phyloP scores from a whole-genome alignment of 2,329 filamentous ascomycete genomes.

The Penicillium polonicum region DNA sequence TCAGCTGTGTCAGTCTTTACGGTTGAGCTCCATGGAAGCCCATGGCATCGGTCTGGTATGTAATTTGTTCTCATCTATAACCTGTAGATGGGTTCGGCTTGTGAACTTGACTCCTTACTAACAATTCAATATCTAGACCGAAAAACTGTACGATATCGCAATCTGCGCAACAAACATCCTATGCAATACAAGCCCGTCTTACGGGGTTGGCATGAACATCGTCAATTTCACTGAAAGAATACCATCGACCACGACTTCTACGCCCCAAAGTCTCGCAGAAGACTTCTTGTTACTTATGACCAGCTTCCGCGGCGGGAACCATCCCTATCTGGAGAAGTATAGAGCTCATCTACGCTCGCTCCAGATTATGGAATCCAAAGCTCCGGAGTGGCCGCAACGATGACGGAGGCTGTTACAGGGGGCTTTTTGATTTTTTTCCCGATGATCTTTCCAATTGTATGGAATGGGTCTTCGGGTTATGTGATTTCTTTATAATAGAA shows the following conservation, averaged over 20 bases:
- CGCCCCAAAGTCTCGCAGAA: conserved; percentile 27
- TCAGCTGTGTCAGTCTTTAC: conserved; percentile 34
- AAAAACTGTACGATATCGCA: conserved; percentile 44
- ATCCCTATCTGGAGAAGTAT: conserved; percentile 37
- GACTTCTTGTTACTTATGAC: conserved; percentile 34
- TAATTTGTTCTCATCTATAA: neutral
- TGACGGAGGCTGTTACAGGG: neutral
- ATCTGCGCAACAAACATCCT: conserved; percentile 32
- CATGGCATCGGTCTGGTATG: conserved; percentile 43
- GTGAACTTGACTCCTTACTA: neutral
- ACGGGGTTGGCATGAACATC: conserved; percentile 13
- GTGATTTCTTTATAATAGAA: neutral
- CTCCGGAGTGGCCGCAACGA: conserved; percentile 21
- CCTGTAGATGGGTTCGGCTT: neutral
- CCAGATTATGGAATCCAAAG: conserved; percentile 18
- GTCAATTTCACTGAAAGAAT: conserved; percentile 17
- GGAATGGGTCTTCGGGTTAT: neutral
- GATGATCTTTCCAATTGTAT: neutral
- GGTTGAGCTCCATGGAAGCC: conserved; percentile 43
- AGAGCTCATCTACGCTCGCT: conserved; percentile 29
- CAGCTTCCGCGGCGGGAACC: conserved; percentile 38
- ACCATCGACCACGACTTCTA: conserved; percentile 11
- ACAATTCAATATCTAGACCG: conserved; percentile 26
- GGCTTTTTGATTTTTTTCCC: neutral
- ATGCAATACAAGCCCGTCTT: conserved; percentile 28